phyloP scores from a whole-genome alignment of 345 rosid species.

The Sisymbrium altissimum region DNA sequence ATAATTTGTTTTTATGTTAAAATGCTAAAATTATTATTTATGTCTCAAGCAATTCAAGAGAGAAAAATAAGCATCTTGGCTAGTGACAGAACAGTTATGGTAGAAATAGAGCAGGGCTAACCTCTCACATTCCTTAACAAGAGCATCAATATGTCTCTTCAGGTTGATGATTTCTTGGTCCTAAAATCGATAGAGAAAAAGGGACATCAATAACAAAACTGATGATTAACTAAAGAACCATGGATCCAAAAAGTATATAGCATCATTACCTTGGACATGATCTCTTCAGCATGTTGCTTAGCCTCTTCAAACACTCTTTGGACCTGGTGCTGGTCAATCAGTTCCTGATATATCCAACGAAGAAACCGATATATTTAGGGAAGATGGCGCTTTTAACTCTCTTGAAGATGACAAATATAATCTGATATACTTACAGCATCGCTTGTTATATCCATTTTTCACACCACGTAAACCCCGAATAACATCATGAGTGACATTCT shows the following conservation, averaged over 20 bases:
- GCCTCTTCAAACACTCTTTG: constrained; percentile 66
- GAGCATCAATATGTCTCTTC: constrained; percentile 50
- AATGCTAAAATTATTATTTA: neutral
- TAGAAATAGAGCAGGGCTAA: constrained; percentile 27
- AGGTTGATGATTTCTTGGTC: constrained; percentile 64
- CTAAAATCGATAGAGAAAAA: constrained; percentile 30
- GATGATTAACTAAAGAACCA: neutral
- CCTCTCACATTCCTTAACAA: constrained; percentile 74
- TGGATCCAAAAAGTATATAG: neutral
- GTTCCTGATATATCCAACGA: constrained; percentile 46
- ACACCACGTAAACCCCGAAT: constrained; percentile 91
- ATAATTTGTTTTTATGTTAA: neutral
- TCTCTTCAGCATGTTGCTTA: constrained; percentile 60
- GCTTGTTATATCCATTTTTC: constrained; percentile 76
- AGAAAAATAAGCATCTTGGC: neutral
- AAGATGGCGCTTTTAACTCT: neutral
- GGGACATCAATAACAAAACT: constrained; percentile 10
- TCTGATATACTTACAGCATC: constrained; percentile 63
- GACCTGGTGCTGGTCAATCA: constrained; percentile 72
- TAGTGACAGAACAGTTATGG: neutral
- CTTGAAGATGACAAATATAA: neutral
- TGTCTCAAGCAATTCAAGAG: neutral
- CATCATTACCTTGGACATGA: constrained; percentile 59
- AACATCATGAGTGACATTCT: constrained; percentile 92
- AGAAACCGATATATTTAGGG: neutral